Percentiles rank a stretch among this genome's conserved stretches.
These are phyloP conservation scores for Mycena sanguinolenta DNA, from an alignment of 768 basidiomycete species.

Conservation along the genomic window DNA sequence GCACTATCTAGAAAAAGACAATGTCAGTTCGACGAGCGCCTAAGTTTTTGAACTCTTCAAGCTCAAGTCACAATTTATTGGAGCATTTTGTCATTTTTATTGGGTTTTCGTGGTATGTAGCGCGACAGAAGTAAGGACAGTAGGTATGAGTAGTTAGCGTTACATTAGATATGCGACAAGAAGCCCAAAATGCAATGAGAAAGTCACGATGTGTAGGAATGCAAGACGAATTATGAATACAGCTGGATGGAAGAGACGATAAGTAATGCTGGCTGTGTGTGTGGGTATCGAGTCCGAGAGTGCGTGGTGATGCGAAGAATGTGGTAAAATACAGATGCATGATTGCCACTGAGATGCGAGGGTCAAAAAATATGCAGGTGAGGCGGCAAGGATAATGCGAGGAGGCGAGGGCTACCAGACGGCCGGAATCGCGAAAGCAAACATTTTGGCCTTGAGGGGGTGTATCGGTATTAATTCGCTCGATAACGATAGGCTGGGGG, in stretches of 20 bases:
- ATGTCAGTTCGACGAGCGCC: not conserved
- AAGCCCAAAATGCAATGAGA: conserved; percentile 33
- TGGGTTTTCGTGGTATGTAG: conserved; percentile 31
- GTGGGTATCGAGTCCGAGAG: conserved; percentile 29
- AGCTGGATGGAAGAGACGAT: conserved; percentile 10
- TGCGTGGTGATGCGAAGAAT: conserved; percentile 5
- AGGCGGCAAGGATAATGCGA: conserved; percentile 38
- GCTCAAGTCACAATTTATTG: not conserved
- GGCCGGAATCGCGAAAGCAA: conserved; percentile 72
- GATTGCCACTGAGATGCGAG: conserved; percentile 16
- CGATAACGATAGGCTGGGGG: conserved; percentile 55
- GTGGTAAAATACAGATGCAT: conserved; percentile 31
- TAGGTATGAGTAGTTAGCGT: conserved; percentile 15
- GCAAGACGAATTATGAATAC: conserved; percentile 33
- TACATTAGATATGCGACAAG: conserved; percentile 29
- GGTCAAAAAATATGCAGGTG: conserved; percentile 31
- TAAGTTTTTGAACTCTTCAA: not conserved
- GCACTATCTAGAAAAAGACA: not conserved
- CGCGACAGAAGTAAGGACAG: conserved; percentile 24
- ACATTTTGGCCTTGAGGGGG: conserved; percentile 72
- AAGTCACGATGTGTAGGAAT: conserved; percentile 25
- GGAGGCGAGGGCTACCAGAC: conserved; percentile 63
- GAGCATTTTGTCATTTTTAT: conserved; percentile 31
- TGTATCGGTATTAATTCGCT: conserved; percentile 51
- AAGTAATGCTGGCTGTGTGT: conserved; percentile 31